phyloP scores from a whole-genome alignment of 352 stramenopile genomes.

The Lagenidium sp. region DNA sequence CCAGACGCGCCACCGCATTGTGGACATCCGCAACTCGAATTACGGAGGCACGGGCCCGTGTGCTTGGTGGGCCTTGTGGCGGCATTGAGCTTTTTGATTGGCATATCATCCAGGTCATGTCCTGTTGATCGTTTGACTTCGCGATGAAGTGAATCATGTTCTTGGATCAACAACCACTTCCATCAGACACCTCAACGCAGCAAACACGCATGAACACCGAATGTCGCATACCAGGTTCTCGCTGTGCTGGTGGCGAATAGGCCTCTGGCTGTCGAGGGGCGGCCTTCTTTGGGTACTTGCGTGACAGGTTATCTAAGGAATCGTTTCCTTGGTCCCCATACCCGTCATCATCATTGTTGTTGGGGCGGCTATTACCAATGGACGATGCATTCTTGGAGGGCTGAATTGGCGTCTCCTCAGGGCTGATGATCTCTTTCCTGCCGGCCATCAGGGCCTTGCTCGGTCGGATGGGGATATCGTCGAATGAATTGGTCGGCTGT shows the following conservation, averaged over 20 bases:
- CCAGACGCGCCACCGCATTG: conserved; percentile 30
- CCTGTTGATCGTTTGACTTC: conserved; percentile 76
- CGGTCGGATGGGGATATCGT: conserved; percentile 35
- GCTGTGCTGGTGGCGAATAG: conserved; percentile 15
- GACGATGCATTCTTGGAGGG: conserved; percentile 12
- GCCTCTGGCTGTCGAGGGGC: conserved; percentile 12
- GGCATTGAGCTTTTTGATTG: conserved; percentile 26
- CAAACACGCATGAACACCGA: background rate
- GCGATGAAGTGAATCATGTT: conserved; percentile 73
- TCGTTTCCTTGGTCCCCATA: conserved; percentile 21
- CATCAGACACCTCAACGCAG: background rate
- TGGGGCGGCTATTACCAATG: conserved; percentile 14
- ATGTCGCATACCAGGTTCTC: conserved; percentile 48
- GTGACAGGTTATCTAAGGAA: conserved; percentile 54
- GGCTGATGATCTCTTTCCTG: conserved; percentile 16
- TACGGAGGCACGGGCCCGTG: conserved; percentile 44
- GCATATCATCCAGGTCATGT: conserved; percentile 52
- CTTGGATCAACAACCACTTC: too few relatives aligned
- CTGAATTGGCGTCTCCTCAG: conserved; percentile 10
- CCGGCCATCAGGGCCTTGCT: conserved; percentile 20
- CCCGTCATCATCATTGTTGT: conserved; percentile 46
- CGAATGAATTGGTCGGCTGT: conserved; percentile 11
- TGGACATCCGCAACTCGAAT: conserved; percentile 60
- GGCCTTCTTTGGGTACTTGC: conserved; percentile 49
- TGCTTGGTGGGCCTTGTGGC: conserved; percentile 15